Conservation (phyloP, 306 rosid genomes). For the Cotoneaster glaucophyllus region DNA sequence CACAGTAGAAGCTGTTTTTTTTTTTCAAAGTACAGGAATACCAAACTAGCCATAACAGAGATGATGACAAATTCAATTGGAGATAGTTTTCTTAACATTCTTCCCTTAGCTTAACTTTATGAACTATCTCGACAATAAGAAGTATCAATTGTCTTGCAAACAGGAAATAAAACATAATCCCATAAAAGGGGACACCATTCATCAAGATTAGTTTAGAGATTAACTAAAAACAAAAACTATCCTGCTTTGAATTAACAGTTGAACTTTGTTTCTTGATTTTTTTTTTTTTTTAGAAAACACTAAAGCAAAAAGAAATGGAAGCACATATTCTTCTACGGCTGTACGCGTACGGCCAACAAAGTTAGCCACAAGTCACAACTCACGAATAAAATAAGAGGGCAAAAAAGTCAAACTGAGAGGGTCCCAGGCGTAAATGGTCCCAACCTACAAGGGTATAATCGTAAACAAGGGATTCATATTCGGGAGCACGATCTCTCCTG, state of each 20-base stretch:
- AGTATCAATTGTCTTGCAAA: too few relatives aligned
- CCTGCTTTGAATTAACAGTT: not conserved
- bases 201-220: not conserved
- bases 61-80: too few relatives aligned
- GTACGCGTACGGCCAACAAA: not conserved
- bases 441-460: not conserved
- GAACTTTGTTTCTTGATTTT: not conserved
- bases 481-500: not conserved
- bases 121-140: too few relatives aligned
- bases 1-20: too few relatives aligned
- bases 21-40: too few relatives aligned
- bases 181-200: not conserved
- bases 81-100: too few relatives aligned
- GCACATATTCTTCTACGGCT: not conserved
- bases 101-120: too few relatives aligned
- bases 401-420: not conserved
- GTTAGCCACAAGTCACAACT: not conserved
- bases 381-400: not conserved
- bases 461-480: not conserved
- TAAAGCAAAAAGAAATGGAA: not conserved
- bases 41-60: too few relatives aligned
- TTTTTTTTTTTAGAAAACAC: not conserved
- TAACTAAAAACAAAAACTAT: not conserved
- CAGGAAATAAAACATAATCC: not conserved
- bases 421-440: not conserved